phyloP scores from a whole-genome alignment of 176 grass and related monocot genomes.

The Phyllostachys edulis region DNA sequence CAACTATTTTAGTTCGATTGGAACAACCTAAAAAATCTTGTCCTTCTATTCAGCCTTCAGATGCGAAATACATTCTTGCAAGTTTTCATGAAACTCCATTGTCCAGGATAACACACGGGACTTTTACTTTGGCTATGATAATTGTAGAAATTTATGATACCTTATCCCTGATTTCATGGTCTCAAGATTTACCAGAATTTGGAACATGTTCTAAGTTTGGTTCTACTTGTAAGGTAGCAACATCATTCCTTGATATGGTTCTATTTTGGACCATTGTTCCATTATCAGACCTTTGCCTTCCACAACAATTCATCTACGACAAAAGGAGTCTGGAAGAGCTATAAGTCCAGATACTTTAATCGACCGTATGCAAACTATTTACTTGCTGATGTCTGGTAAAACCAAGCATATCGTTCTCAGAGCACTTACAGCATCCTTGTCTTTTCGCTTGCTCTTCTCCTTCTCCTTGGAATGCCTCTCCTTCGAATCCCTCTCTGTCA shows the following conservation, averaged over 20 bases:
- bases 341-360: background rate
- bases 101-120: background rate
- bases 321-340: background rate
- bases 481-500: constrained; percentile 43
- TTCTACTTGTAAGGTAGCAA: background rate
- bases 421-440: constrained; percentile 49
- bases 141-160: background rate
- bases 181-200: background rate
- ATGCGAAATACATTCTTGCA: background rate
- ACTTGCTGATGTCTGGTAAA: background rate
- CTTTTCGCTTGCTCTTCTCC: constrained; percentile 36
- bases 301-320: background rate
- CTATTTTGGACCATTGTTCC: background rate
- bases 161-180: background rate
- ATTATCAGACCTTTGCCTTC: background rate
- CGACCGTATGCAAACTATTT: background rate
- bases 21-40: background rate
- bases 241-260: background rate
- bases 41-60: background rate
- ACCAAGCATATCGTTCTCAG: background rate
- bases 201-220: background rate
- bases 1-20: background rate
- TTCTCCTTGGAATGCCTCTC: constrained; percentile 43
- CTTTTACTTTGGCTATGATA: background rate
- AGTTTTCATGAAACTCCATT: background rate